Conservation (phyloP, 2,329 filamentous ascomycete genomes). For the Ceratocystis smalleyi region DNA sequence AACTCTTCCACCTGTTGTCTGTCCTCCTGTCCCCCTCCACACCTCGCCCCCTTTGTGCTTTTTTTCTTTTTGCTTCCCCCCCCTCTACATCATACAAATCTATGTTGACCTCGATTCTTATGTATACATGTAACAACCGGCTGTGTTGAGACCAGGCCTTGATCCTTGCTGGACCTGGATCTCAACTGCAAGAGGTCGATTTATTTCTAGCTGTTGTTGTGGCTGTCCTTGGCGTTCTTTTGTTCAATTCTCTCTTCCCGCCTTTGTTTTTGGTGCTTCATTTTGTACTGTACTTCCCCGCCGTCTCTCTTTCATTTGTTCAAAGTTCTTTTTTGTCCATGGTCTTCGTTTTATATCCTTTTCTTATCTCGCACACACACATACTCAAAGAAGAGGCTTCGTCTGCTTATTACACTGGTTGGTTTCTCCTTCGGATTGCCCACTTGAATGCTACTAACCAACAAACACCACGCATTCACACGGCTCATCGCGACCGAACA, state of each 20-base stretch:
- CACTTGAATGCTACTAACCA: not conserved
- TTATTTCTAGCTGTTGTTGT: not conserved
- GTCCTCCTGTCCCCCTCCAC: not conserved
- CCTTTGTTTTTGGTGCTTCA: not conserved
- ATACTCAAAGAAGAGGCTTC: not conserved
- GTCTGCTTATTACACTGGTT: not conserved
- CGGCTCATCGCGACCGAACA: not conserved
- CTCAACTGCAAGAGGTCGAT: not conserved
- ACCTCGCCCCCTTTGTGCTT: not conserved
- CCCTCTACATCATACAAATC: not conserved
- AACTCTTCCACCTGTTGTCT: too few species aligned
- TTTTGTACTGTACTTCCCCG: constrained; percentile 3
- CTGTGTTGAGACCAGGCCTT: not conserved
- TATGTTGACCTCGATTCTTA: constrained; percentile 5
- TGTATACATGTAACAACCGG: constrained; percentile 3
- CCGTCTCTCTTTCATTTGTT: not conserved
- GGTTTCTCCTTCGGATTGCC: not conserved
- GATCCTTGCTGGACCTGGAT: constrained; percentile 1
- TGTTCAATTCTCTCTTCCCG: constrained; percentile 4
- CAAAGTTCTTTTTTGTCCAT: not conserved
- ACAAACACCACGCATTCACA: not conserved
- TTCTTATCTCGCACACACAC: not conserved
- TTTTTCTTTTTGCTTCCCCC: not conserved
- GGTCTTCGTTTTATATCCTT: constrained; percentile 4
- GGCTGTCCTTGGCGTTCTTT: not conserved